Base-by-base conservation (phyloP, 2,329 filamentous ascomycete species). In the Talaromyces marneffei region DNA sequence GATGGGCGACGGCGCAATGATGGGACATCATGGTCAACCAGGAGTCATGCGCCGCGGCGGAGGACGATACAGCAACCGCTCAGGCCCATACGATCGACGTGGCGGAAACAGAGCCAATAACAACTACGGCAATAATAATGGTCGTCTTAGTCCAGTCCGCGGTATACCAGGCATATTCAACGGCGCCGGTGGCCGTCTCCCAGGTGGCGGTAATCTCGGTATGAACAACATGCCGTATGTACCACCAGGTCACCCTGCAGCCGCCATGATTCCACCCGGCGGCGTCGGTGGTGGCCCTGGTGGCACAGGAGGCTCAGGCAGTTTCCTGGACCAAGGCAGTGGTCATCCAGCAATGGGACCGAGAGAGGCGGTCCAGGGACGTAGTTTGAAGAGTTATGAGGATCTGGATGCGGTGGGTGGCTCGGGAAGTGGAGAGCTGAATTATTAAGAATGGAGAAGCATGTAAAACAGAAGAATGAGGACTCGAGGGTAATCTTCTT, bases 301-400 rank as follows among this genome's bases (percentile, higher is more conserved):
- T 56, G 52, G 50, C 20, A 18, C 33, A 37, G 59, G 50, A n/a
- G 66, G 65, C 3, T 66, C 70, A 23, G 82, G 61, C 76, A 80
- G 66, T 72, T 77, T 68, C 4, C 76, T 75, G 66, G 70, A 66
- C 68, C 79, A 63, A 75, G 81, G 81, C 2, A 89, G 90, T 54
- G 88, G 89, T 40, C 88, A 85, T 25, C 86, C 88, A 59, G 79
- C 79, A 35, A 87, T 92, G 63, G 92, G 92, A 0, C 93, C 94
- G 20, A 85, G 90, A 20, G 92, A 97, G 76, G 93, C 94, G 10
- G 92, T 96, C 0, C 91, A 95, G 67, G 94, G 94, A 4, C 86
- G 94, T 61, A 96, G 90, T 64, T 79, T 99, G 66, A 96, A 96
- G 83, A 97, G 91, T 74, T 99, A 99, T 72, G 95, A 99, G 75